Evolutionary conservation across 257 asterid species (phyloP), one percentile per base, ranked within the genome.

Genomic region (Fraxinus pennsylvanica): DNA sequence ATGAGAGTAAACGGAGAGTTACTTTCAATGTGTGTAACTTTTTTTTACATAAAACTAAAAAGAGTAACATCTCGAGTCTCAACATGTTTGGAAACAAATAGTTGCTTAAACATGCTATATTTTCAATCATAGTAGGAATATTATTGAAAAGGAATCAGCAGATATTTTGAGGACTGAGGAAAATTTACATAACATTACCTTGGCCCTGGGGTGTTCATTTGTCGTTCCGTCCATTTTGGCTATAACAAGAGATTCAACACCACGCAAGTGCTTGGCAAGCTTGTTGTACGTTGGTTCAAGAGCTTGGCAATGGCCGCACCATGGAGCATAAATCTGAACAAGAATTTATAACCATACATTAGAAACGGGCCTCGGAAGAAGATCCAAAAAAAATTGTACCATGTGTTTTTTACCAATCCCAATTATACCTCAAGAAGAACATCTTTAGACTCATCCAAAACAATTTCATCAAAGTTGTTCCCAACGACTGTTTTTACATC

Each of bases 151-250:
- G 10, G 6, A 14, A 45, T 45, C 54, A 0, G 54, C 15, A 1
- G 27, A 57, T 57, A 57, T n/a, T 19, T 57, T 57, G 29, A 8
- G 66, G 27, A 1, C 25, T 0, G 68, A 61, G 17, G 68, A 61
- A 61, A 61, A 17, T 57, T 57, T 7, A 15, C 33, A 61, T 61
- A 61, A 79, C 67, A 54, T 36, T 88, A 91, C 99, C 98, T 91
- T 92, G 68, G 90, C 97, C 67, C 76, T 87, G 14, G 97, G 96
- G 78, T 96, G 97, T 82, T 96, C 98, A 3, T 96, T 96, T 29
- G 95, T 90, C 57, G 97, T 92, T 54, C 98, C 99, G 54, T 96
- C 99, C 98, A 93, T 96, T 86, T 96, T 96, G 72, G 98, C 98
- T 74, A 96, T 79, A n/a, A 92, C 89, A 68, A 93, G 85, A 73